Base-by-base conservation (phyloP, 1,284 basidiomycete species). In the Marasmius oreades region DNA sequence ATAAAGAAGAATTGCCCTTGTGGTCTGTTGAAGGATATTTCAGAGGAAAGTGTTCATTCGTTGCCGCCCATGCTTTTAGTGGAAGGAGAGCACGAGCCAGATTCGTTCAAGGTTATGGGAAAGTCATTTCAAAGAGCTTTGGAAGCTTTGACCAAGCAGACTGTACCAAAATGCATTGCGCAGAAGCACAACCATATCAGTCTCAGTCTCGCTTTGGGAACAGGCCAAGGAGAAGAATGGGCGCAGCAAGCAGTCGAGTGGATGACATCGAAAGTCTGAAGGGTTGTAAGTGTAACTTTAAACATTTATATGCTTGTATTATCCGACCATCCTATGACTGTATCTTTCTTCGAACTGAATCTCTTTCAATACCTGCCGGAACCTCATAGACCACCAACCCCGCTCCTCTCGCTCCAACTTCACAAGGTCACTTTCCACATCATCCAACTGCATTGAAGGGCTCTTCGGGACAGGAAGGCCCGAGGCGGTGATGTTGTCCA, bases 331-430 rank as follows among this genome's bases (percentile, higher is more conserved):
- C n/a, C 14, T n/a, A 42, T 20, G 39, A 31, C 28, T 42, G 16
- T 42, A 42, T 20, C 20, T 47, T 22, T 57, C 55, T 31, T 57
- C 39, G 10, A 31, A 10, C 26, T 75, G 71, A 62, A 84, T 66
- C 66, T 88, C 86, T 31, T 73, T 69, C 59, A 87, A 72, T 5
- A 90, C 83, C 61, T 88, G 81, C 61, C 85, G 84, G 63, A 91
- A 91, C 44, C 88, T 74, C 52, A 85, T 64, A 2, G 84, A 78
- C 90, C 90, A 92, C 87, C 88, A 92, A 2, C 82, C 86, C 0
- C 90, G 76, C 62, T 92, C 87, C 66, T 90, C 86, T 42, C 87
- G 70, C 64, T 92, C 90, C 55, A 58, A 28, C 14, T 57, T 69
- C 36, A 50, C 26, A 11, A 16, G 20, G 7, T 42, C 39, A 16